A percentile compares a stretch with the other conserved stretches of the same genome.
Evolutionary conservation across 495 filamentous ascomycete genomes (phyloP).

Genomic region (Xylaria nigripes): DNA sequence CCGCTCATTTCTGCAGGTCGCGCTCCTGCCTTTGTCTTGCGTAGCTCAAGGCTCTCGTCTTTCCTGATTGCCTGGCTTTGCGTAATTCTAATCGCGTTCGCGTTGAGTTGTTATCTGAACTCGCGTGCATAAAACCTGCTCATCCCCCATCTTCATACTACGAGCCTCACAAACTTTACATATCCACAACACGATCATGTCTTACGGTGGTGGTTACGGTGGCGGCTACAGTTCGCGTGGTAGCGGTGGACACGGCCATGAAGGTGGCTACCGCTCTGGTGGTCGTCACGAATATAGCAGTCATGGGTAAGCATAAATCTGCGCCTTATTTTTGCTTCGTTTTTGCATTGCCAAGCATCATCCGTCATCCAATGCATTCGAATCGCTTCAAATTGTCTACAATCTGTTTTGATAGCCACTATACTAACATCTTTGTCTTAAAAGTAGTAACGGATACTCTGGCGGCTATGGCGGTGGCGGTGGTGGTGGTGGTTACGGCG

Average conservation of each 20-base stretch:
- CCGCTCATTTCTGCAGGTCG: slow-evolving; percentile 22
- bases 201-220: slow-evolving; percentile 63
- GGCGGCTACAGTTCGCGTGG: slow-evolving; percentile 27
- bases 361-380: not conserved
- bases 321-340: not conserved
- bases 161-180: not conserved
- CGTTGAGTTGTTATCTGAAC: slow-evolving; percentile 1
- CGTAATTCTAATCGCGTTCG: slow-evolving; percentile 21
- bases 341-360: not conserved
- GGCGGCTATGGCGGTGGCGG: slow-evolving; percentile 46
- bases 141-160: slow-evolving; percentile 7
- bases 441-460: slow-evolving; percentile 29
- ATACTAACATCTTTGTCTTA: slow-evolving; percentile 15
- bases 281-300: slow-evolving; percentile 29
- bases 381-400: not conserved
- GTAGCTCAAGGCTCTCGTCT: slow-evolving; percentile 19
- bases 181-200: slow-evolving; percentile 41
- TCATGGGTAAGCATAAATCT: slow-evolving; percentile 22
- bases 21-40: slow-evolving; percentile 10
- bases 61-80: slow-evolving; percentile 9
- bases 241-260: slow-evolving; percentile 40
- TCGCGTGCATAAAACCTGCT: not conserved
- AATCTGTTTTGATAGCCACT: not conserved
- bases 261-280: slow-evolving; percentile 27
- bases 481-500: slow-evolving; percentile 45